phyloP scores from a whole-genome alignment of 108 stramenopile genomes.

The Pseudonitzschia pungens region DNA sequence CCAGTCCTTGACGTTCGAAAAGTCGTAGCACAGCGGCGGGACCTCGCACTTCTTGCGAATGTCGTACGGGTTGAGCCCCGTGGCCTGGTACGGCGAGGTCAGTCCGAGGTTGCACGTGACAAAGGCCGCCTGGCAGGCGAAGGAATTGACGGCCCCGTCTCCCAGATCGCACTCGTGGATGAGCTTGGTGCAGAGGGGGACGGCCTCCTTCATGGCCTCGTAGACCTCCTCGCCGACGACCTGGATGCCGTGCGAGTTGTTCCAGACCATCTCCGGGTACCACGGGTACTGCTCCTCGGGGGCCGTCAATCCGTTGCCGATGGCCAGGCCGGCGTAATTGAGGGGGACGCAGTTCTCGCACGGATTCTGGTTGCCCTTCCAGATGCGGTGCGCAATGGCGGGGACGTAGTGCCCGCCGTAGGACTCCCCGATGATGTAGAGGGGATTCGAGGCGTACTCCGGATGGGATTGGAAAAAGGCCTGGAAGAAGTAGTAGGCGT shows the following conservation, averaged over 20 bases:
- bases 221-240: conserved; percentile 73
- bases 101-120: conserved; percentile 73
- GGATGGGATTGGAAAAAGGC: conserved; percentile 86
- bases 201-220: conserved; percentile 68
- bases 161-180: conserved; percentile 85
- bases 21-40: conserved; percentile 94
- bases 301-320: conserved; percentile 96
- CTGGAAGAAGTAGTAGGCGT: conserved; percentile 94
- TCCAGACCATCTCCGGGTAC: conserved; percentile 93
- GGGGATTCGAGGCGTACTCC: conserved; percentile 75
- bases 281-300: conserved; percentile 89
- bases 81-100: conserved; percentile 82
- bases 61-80: conserved; percentile 95
- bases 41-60: conserved; percentile 81
- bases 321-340: conserved; percentile 86
- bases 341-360: conserved; percentile 44
- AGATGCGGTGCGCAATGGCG: conserved; percentile 73
- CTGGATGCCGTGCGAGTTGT: conserved; percentile 88
- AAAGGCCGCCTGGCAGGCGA: conserved; percentile 84
- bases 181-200: conserved; percentile 70
- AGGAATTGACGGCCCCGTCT: conserved; percentile 48
- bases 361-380: conserved; percentile 28
- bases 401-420: conserved; percentile 98
- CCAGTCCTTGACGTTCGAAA: conserved; percentile 79
- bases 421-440: conserved; percentile 85